A percentile compares a stretch with the other conserved stretches of the same genome.
Evolutionary conservation across 164 flowering plant species (phyloP).

Genomic region (Nymphaea colorata): DNA sequence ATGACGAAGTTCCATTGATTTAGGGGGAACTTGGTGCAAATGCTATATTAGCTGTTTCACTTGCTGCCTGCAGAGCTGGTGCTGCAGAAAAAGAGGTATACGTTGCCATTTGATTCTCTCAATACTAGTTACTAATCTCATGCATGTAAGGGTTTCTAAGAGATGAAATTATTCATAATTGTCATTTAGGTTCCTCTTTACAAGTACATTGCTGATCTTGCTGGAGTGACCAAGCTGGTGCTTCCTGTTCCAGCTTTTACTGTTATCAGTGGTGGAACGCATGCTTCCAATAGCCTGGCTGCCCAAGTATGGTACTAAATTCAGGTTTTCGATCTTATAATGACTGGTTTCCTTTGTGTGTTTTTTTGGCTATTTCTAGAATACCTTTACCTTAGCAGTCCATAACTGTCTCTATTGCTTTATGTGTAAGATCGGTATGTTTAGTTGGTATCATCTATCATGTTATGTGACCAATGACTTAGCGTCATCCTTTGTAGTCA

Average conservation of each 20-base stretch:
- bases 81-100: constrained; percentile 96
- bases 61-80: constrained; percentile 99
- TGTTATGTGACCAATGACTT: no score
- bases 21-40: constrained; percentile 84
- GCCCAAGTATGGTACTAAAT: constrained; percentile 52
- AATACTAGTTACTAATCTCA: not conserved
- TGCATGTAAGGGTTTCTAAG: constrained; percentile 3
- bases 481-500: no score
- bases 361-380: not conserved
- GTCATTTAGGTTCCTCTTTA: constrained; percentile 76
- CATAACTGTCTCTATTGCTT: no score
- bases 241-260: constrained; percentile 94
- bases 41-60: constrained; percentile 79
- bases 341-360: not conserved
- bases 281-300: constrained; percentile 82
- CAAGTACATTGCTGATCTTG: constrained; percentile 84
- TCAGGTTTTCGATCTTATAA: not conserved
- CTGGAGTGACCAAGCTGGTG: constrained; percentile 42
- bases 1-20: not conserved
- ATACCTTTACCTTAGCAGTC: not conserved
- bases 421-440: no score
- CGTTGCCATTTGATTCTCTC: not conserved
- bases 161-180: not conserved
- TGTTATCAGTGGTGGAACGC: constrained; percentile 82
- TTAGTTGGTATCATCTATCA: no score